A percentile compares a stretch with the other conserved stretches of the same genome.
phyloP scores from a whole-genome alignment of 371 early-diverging fungal species.

The Mortierella sp. region DNA sequence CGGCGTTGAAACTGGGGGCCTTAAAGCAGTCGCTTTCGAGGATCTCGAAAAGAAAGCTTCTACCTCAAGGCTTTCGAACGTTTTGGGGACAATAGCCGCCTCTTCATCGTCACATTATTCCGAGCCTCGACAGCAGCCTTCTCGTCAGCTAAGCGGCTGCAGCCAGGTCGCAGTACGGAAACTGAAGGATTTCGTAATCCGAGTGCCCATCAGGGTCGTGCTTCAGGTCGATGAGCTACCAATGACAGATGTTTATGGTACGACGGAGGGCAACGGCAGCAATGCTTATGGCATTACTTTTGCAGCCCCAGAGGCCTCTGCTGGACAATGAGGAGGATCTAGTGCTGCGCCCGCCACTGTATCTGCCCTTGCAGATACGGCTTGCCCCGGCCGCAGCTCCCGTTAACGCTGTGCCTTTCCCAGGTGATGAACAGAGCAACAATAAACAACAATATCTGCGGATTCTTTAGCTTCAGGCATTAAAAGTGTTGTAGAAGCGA shows the following conservation, averaged over 20 bases:
- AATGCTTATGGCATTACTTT: too few relatives aligned
- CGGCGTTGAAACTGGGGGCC: not conserved
- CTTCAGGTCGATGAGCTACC: constrained; percentile 27
- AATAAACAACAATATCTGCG: too few relatives aligned
- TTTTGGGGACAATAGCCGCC: not conserved
- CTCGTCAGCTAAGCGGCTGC: not conserved
- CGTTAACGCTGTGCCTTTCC: too few relatives aligned
- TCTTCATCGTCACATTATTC: not conserved
- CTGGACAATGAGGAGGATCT: too few relatives aligned
- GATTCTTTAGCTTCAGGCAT: too few relatives aligned
- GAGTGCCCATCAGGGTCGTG: constrained; percentile 41
- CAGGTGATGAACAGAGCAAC: too few relatives aligned
- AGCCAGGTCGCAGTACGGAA: constrained; percentile 11
- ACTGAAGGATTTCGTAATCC: constrained; percentile 49
- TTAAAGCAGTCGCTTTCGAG: constrained; percentile 24
- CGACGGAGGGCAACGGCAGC: not conserved
- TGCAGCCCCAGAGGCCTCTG: too few relatives aligned
- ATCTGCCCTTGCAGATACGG: too few relatives aligned
- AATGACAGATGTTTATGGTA: not conserved
- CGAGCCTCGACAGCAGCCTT: not conserved
- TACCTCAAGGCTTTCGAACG: constrained; percentile 4
- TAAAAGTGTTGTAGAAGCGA: too few relatives aligned
- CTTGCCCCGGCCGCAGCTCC: too few relatives aligned
- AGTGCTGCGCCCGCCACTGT: too few relatives aligned
- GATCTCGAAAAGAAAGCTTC: constrained; percentile 42